These are phyloP conservation scores for Cymodocea nodosa DNA, from an alignment of 116 monocot species.

Conservation along the genomic window DNA sequence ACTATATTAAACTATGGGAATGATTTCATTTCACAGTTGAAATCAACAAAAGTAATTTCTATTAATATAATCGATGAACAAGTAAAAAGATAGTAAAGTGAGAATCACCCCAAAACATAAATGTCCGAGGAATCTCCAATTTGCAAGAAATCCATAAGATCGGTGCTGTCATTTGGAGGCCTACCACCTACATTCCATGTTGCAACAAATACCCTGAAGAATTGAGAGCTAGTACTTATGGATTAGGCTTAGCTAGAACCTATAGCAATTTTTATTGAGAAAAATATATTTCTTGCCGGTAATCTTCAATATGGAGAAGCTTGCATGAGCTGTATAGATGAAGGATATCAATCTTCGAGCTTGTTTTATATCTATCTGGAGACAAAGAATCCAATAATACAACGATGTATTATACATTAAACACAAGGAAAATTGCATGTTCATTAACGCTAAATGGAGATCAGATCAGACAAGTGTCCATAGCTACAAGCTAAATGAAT, in stretches of 20 bases:
- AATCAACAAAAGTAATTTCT: no score
- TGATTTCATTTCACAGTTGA: no score
- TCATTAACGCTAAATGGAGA: no score
- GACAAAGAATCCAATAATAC: not conserved
- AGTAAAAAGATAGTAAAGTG: not conserved
- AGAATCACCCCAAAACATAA: constrained; percentile 70
- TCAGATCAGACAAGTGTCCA: no score
- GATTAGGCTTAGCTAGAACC: no score
- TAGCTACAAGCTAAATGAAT: no score
- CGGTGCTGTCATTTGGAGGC: constrained; percentile 48
- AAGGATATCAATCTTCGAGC: constrained; percentile 44
- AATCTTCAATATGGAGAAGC: constrained; percentile 28
- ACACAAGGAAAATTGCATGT: no score
- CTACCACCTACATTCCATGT: constrained; percentile 97
- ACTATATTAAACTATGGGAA: no score
- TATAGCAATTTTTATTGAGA: no score
- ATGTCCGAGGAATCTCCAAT: constrained; percentile 72
- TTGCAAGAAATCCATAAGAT: constrained; percentile 73
- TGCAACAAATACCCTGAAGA: constrained; percentile 68
- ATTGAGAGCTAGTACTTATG: not conserved
- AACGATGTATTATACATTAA: no score
- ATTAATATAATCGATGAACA: no score
- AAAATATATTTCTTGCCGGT: constrained; percentile 24
- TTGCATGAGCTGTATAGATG: constrained; percentile 22
- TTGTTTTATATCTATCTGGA: constrained; percentile 51